These are phyloP conservation scores for Schwanniomyces yamadae DNA, from an alignment of 805 yeast species.

Conservation along the genomic window DNA sequence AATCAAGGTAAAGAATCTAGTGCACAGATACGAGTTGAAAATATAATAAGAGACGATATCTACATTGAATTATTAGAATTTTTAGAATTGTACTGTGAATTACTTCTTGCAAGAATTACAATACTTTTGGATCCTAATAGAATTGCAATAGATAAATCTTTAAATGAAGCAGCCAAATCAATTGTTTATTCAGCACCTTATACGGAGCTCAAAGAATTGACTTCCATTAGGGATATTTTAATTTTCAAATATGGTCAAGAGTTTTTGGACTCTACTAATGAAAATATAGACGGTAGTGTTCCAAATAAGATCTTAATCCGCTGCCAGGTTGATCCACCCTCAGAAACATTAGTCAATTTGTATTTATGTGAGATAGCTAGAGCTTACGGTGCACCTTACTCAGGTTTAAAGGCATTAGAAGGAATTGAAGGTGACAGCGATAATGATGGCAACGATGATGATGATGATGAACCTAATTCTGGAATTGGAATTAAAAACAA, in stretches of 20 bases:
- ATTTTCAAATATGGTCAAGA: conserved; percentile 66
- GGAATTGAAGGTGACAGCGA: conserved; percentile 13
- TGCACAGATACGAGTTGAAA: conserved; percentile 81
- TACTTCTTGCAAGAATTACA: conserved; percentile 70
- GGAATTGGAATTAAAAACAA: conserved; percentile 18
- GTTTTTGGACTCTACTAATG: conserved; percentile 54
- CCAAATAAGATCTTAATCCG: conserved; percentile 67
- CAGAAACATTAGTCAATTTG: conserved; percentile 58
- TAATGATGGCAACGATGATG: conserved; percentile 30
- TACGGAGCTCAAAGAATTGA: conserved; percentile 74
- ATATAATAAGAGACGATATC: conserved; percentile 78
- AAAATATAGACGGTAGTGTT: conserved; percentile 48
- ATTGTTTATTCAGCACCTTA: conserved; percentile 68
- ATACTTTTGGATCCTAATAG: conserved; percentile 48
- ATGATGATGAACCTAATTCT: conserved; percentile 26
- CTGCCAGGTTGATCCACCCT: conserved; percentile 68
- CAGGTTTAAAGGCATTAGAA: conserved; percentile 43
- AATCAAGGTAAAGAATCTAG: conserved; percentile 73
- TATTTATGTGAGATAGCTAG: conserved; percentile 79
- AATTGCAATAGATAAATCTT: conserved; percentile 53
- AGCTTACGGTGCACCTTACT: conserved; percentile 74
- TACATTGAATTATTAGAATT: conserved; percentile 76
- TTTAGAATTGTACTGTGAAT: conserved; percentile 79
- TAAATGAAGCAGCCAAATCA: conserved; percentile 72
- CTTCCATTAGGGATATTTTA: conserved; percentile 58